Evolutionary conservation across 2,329 filamentous ascomycete genomes (phyloP).

Genomic region (Monosporascus cannonballus): DNA sequence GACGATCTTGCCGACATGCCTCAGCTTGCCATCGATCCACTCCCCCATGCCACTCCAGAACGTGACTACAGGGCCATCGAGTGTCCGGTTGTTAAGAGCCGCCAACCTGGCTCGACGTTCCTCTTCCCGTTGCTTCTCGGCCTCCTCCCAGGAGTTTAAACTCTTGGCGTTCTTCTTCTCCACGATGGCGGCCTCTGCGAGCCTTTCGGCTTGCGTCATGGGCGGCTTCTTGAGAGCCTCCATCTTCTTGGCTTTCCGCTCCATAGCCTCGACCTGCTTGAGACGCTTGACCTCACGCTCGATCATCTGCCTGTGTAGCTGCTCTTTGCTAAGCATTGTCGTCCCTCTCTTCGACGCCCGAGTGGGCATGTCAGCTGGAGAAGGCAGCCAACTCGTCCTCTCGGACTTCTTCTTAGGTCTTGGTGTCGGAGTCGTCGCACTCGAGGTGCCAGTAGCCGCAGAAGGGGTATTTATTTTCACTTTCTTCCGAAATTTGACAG

Average conservation of each 20-base stretch:
- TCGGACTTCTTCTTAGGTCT: slow-evolving; percentile 56
- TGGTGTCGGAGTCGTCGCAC: slow-evolving; percentile 34
- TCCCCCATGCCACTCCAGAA: slow-evolving; percentile 90
- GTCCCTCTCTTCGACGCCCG: slow-evolving; percentile 53
- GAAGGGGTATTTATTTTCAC: slow-evolving; percentile 55
- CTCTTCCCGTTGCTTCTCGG: slow-evolving; percentile 81
- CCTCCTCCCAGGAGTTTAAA: slow-evolving; percentile 88
- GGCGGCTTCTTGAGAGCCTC: slow-evolving; percentile 71
- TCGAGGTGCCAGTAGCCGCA: slow-evolving; percentile 27
- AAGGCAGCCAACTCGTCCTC: slow-evolving; percentile 52
- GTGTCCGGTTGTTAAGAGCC: slow-evolving; percentile 77
- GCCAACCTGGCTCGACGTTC: slow-evolving; percentile 78
- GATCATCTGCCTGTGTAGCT: slow-evolving; percentile 64
- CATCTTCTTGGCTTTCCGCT: slow-evolving; percentile 62
- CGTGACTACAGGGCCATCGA: slow-evolving; percentile 83
- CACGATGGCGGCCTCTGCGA: slow-evolving; percentile 74
- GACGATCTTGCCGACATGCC: slow-evolving; percentile 61
- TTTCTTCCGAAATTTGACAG: slow-evolving; percentile 66
- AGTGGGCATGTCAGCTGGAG: slow-evolving; percentile 47
- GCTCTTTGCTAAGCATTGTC: slow-evolving; percentile 53
- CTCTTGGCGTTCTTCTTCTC: slow-evolving; percentile 87
- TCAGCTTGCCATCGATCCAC: slow-evolving; percentile 71
- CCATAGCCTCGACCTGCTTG: slow-evolving; percentile 63
- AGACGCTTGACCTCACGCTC: slow-evolving; percentile 65
- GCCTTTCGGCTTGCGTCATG: slow-evolving; percentile 80